phyloP scores from a whole-genome alignment of 2,329 filamentous ascomycete species.

The Pseudophaeomoniella oleicola region DNA sequence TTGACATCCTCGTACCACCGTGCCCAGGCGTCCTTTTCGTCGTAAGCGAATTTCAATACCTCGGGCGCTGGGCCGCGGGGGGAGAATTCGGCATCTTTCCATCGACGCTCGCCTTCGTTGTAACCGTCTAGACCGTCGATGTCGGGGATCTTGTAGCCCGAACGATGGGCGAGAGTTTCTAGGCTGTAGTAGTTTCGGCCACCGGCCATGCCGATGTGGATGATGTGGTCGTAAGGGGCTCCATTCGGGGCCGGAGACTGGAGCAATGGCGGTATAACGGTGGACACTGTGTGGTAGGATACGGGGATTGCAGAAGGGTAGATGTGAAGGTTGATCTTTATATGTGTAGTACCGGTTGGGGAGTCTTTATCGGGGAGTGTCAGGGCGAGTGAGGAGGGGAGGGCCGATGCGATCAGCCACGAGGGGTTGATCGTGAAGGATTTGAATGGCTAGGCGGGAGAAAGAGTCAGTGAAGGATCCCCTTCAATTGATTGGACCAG shows the following conservation, averaged over 20 bases:
- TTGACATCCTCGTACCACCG: constrained; percentile 36
- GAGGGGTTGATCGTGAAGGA: constrained; percentile 63
- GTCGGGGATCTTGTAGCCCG: constrained; percentile 57
- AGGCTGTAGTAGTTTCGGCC: constrained; percentile 52
- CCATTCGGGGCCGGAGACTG: constrained; percentile 21
- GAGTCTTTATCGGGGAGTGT: constrained; percentile 7
- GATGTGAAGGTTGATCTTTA: constrained; percentile 44
- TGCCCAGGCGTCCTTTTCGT: constrained; percentile 40
- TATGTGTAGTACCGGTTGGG: constrained; percentile 18
- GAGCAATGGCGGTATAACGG: constrained; percentile 50
- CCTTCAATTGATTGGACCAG: too few relatives aligned
- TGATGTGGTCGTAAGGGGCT: constrained; percentile 43
- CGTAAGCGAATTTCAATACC: constrained; percentile 41
- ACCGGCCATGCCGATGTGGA: constrained; percentile 70
- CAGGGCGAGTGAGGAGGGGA: constrained; percentile 50
- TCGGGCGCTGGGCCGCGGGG: constrained; percentile 19
- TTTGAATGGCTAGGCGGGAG: constrained; percentile 64
- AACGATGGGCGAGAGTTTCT: constrained; percentile 55
- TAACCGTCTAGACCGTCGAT: constrained; percentile 41
- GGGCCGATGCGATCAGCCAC: constrained; percentile 56
- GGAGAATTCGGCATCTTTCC: constrained; percentile 31
- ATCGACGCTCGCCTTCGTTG: constrained; percentile 33
- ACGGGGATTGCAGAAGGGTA: constrained; percentile 57
- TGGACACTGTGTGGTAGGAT: constrained; percentile 52
- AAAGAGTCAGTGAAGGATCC: too few relatives aligned